Evolutionary conservation across 2,329 filamentous ascomycete species (phyloP), one percentile per base, ranked within the genome.

Genomic region (Diaporthe caulivora): DNA sequence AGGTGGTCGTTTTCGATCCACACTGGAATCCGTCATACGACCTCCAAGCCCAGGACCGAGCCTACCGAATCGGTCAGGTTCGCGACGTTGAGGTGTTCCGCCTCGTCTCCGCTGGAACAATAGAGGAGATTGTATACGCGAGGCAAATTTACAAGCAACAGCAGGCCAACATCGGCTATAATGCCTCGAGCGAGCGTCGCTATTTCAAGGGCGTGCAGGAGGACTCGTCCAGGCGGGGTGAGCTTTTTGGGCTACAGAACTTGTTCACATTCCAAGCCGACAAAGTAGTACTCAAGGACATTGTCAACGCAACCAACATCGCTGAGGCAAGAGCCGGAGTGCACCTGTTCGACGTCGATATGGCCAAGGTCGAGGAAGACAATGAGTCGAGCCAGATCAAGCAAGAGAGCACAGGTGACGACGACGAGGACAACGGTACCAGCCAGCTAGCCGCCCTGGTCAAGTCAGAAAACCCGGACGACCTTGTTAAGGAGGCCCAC

Each of bases 101-200:
- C 5, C 89, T 99, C 1, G 91, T 99, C 24, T 96, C 94, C 2
- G 92, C 94, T 1, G 97, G 97, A 0, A 98, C 97, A 0, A 95
- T 99, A 21, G 97, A 99, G 80, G 97, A 99, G 82, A 97, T 98
- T 70, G 95, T 98, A 10, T 99, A 99, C 79, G 97, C 96, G 0
- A 90, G 97, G 9, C 97, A 99, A 79, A 97, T 99, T 51, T 99
- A 99, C 87, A 99, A 99, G 82, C 97, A 99, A 80, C 97, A 99
- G 79, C 97, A 98, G 84, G 96, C 97, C 34, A 98, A 98, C 79
- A 98, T 99, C 73, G 97, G 94, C 0, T 98, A 99, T 82, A 97
- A 92, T 44, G 97, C 97, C 0, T 97, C 94, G 0, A 93, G 92
- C 7, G 97, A 99, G 82, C 92, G 97, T 4, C 91, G 97, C 1